Evolutionary conservation across 1,284 basidiomycete species (phyloP).

Genomic region (Paramarasmius palmivorus): DNA sequence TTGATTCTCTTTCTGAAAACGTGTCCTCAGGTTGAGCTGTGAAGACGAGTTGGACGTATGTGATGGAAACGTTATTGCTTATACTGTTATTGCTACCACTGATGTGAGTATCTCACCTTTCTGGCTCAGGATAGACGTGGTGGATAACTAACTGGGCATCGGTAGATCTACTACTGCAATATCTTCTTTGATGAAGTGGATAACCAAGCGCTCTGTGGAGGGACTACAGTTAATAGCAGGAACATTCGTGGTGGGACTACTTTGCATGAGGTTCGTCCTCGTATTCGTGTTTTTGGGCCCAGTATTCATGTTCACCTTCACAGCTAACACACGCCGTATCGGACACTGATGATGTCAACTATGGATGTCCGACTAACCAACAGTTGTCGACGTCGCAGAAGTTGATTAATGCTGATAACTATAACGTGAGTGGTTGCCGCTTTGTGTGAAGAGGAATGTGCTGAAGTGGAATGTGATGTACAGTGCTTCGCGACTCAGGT

Average conservation of each 20-base stretch:
- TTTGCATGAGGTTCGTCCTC: too few species aligned
- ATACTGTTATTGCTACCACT: slow-evolving; percentile 20
- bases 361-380: slow-evolving; percentile 27
- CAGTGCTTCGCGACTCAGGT: too few species aligned
- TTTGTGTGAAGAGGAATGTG: too few species aligned
- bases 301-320: slow-evolving; percentile 17
- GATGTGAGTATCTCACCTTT: slow-evolving; percentile 12
- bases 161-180: slow-evolving; percentile 22
- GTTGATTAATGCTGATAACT: slow-evolving; percentile 27
- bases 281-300: too few species aligned
- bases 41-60: slow-evolving; percentile 16
- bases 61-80: slow-evolving; percentile 19
- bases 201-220: slow-evolving; percentile 15
- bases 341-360: slow-evolving; percentile 24
- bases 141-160: background rate
- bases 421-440: slow-evolving; percentile 21
- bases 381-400: slow-evolving; percentile 17
- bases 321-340: slow-evolving; percentile 26
- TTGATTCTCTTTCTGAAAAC: background rate
- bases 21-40: slow-evolving; percentile 18
- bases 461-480: too few species aligned
- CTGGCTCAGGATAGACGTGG: background rate
- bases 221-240: slow-evolving; percentile 17
- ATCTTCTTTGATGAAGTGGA: slow-evolving; percentile 22
- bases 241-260: slow-evolving; percentile 17